These are phyloP conservation scores for Wickerhamiella pararugosa DNA, from an alignment of 1,139 yeast genomes.

Conservation along the genomic window DNA sequence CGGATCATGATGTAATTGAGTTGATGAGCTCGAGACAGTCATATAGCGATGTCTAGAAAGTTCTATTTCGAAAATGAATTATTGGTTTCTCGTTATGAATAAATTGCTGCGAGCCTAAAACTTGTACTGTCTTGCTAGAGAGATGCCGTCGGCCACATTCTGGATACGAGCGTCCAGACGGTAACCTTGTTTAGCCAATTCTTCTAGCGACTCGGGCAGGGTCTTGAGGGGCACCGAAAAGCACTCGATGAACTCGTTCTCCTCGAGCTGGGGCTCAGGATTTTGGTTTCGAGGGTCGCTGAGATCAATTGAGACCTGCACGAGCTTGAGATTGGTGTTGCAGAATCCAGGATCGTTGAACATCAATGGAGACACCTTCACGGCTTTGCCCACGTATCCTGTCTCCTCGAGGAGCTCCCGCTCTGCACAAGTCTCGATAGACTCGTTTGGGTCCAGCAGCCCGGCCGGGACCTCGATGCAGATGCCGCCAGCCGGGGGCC, in stretches of 20 bases:
- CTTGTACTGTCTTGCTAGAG: slow-evolving; percentile 25
- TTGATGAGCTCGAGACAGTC: no score
- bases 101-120: not conserved
- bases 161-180: slow-evolving; percentile 76
- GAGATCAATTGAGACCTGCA: slow-evolving; percentile 66
- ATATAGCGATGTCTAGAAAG: no score
- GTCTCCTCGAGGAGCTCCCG: slow-evolving; percentile 87
- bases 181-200: slow-evolving; percentile 48
- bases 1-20: no score
- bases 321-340: slow-evolving; percentile 73
- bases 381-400: slow-evolving; percentile 60
- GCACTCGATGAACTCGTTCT: slow-evolving; percentile 76
- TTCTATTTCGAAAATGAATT: no score
- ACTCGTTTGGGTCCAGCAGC: slow-evolving; percentile 69
- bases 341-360: slow-evolving; percentile 91
- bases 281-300: slow-evolving; percentile 43
- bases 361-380: slow-evolving; percentile 35
- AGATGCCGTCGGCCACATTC: slow-evolving; percentile 67
- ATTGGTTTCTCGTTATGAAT: no score
- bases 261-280: slow-evolving; percentile 68
- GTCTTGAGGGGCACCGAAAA: slow-evolving; percentile 49
- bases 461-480: slow-evolving; percentile 95
- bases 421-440: slow-evolving; percentile 63
- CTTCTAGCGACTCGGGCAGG: slow-evolving; percentile 40
- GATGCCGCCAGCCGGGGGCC: slow-evolving; percentile 83